Evolutionary conservation across 1,284 basidiomycete species (phyloP).

Genomic region (Ceratobasidium sp.): DNA sequence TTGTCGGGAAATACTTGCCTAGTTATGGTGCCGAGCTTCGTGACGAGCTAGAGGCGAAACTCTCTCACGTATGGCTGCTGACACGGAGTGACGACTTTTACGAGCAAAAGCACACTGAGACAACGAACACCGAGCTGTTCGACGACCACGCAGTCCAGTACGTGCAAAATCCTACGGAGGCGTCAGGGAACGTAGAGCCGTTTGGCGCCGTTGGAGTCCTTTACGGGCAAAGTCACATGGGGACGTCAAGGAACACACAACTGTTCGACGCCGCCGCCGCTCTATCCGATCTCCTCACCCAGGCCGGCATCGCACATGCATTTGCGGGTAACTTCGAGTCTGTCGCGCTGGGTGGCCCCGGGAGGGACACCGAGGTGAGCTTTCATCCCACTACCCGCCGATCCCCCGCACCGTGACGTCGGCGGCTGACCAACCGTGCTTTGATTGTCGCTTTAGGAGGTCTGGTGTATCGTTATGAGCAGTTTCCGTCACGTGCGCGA

Average conservation of each 20-base stretch:
- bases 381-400: slow-evolving; percentile 51
- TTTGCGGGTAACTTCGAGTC: slow-evolving; percentile 75
- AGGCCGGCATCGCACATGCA: slow-evolving; percentile 70
- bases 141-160: no score
- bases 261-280: slow-evolving; percentile 73
- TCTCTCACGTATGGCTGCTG: no score
- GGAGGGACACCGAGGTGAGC: slow-evolving; percentile 49
- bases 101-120: no score
- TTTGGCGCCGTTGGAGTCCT: no score
- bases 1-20: no score
- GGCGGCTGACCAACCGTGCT: slow-evolving; percentile 16
- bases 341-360: slow-evolving; percentile 62
- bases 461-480: slow-evolving; percentile 70
- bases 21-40: no score
- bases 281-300: slow-evolving; percentile 69
- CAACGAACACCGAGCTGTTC: no score
- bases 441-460: slow-evolving; percentile 62
- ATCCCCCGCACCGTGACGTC: slow-evolving; percentile 35
- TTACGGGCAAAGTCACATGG: no score
- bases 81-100: no score
- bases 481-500: slow-evolving; percentile 71
- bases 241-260: slow-evolving; percentile 73
- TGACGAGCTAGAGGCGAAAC: no score
- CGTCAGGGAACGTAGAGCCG: no score
- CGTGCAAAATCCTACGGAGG: no score